Percentiles rank a stretch among this genome's conserved stretches.
Conservation (phyloP, 768 basidiomycete species). For the Tylopilus sp. region DNA sequence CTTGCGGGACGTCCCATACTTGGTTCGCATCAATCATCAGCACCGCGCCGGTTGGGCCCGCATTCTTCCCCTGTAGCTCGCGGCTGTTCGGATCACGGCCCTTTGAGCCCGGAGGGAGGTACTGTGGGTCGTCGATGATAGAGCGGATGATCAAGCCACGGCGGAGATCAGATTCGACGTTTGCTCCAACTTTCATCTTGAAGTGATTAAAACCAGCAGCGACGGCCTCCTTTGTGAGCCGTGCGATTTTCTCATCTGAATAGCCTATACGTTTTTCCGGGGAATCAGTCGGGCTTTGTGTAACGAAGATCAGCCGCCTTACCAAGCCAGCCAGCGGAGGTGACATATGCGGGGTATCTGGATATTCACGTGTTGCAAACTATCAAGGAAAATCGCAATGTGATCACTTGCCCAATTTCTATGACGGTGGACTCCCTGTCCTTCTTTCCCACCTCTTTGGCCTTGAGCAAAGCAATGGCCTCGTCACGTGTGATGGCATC, state of each 20-base stretch:
- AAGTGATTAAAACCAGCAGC: slow-evolving; percentile 93
- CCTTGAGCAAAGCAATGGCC: slow-evolving; percentile 77
- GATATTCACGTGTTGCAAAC: background rate
- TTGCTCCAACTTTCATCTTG: slow-evolving; percentile 97
- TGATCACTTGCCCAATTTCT: slow-evolving; percentile 51
- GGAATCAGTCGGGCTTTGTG: slow-evolving; percentile 8
- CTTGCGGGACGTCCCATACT: slow-evolving; percentile 91
- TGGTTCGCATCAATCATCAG: slow-evolving; percentile 99
- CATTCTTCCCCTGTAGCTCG: slow-evolving; percentile 82
- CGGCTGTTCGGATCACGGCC: slow-evolving; percentile 59
- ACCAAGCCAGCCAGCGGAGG: slow-evolving; percentile 91
- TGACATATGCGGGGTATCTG: slow-evolving; percentile 92
- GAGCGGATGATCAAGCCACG: slow-evolving; percentile 87
- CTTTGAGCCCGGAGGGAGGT: slow-evolving; percentile 58
- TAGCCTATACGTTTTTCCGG: slow-evolving; percentile 52
- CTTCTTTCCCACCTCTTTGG: slow-evolving; percentile 70
- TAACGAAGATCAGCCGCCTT: slow-evolving; percentile 6
- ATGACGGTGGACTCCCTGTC: slow-evolving; percentile 70
- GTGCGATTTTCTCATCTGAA: slow-evolving; percentile 85
- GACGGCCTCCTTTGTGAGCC: slow-evolving; percentile 84
- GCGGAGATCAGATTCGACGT: slow-evolving; percentile 77
- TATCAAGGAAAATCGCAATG: background rate
- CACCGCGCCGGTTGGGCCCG: slow-evolving; percentile 90
- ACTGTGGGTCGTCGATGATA: slow-evolving; percentile 90
- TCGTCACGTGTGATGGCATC: slow-evolving; percentile 92